Evolutionary conservation across 768 basidiomycete species (phyloP).

Genomic region (Tylopilus balloui): DNA sequence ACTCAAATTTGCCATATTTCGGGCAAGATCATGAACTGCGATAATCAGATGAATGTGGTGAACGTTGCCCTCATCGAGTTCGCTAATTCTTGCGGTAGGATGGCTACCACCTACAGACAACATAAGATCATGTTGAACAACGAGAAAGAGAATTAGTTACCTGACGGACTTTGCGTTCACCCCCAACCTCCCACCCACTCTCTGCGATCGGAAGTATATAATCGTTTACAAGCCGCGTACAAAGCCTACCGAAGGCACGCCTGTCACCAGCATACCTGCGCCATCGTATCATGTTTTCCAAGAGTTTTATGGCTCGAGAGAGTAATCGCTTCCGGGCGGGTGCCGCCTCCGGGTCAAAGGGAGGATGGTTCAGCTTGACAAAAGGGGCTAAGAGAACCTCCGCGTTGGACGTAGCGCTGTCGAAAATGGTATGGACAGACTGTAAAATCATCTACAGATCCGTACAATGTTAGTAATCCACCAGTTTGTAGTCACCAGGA

Average conservation of each 20-base stretch:
- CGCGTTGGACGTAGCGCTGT: constrained; percentile 49
- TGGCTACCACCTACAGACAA: constrained; percentile 19
- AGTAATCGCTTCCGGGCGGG: constrained; percentile 70
- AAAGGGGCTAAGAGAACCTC: constrained; percentile 50
- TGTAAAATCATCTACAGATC: constrained; percentile 51
- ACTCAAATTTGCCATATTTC: constrained; percentile 1
- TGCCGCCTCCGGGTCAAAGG: constrained; percentile 75
- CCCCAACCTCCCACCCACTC: constrained; percentile 85
- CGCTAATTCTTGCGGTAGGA: constrained; percentile 26
- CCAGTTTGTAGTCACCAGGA: not conserved
- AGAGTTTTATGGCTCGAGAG: constrained; percentile 60
- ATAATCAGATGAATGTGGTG: constrained; percentile 7
- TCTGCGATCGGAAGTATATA: constrained; percentile 64
- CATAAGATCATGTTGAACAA: constrained; percentile 4
- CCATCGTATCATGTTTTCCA: constrained; percentile 73
- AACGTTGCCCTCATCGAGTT: constrained; percentile 17
- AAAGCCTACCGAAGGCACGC: constrained; percentile 52
- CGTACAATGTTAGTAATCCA: constrained; percentile 9
- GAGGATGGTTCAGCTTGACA: constrained; percentile 36
- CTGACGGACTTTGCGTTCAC: constrained; percentile 57
- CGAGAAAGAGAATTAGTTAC: constrained; percentile 36
- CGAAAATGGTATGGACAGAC: constrained; percentile 48
- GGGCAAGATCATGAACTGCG: constrained; percentile 10
- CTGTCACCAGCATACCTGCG: constrained; percentile 63
- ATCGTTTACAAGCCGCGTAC: constrained; percentile 51